Evolutionary conservation across 371 early-diverging fungal species (phyloP).

Genomic region (Zychaea mexicana): DNA sequence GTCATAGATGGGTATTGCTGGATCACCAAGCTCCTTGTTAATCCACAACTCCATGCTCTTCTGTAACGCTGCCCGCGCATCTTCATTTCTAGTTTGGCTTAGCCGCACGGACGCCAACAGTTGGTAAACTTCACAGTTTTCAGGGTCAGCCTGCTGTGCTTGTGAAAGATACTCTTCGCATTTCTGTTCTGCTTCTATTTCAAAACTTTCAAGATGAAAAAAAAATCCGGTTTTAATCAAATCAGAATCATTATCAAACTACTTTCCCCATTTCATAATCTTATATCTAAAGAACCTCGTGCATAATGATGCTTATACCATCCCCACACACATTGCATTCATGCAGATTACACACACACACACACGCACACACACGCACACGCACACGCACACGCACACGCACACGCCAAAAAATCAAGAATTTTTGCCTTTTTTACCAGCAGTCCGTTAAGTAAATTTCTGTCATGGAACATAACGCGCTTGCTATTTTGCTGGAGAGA

Average conservation of each 20-base stretch:
- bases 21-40: slow-evolving; percentile 56
- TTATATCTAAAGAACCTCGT: no score
- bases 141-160: slow-evolving; percentile 71
- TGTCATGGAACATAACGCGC: slow-evolving; percentile 90
- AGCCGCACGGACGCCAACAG: slow-evolving; percentile 89
- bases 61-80: slow-evolving; percentile 73
- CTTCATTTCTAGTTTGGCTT: slow-evolving; percentile 81
- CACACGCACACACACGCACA: background rate
- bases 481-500: slow-evolving; percentile 70
- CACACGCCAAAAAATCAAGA: background rate
- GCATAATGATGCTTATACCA: background rate
- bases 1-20: slow-evolving; percentile 80
- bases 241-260: no score
- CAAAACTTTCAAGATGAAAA: slow-evolving; percentile 61
- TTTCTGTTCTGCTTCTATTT: slow-evolving; percentile 84
- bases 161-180: slow-evolving; percentile 77
- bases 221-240: background rate
- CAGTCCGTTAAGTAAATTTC: slow-evolving; percentile 97
- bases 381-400: background rate
- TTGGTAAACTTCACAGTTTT: slow-evolving; percentile 85
- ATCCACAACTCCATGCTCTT: slow-evolving; percentile 79
- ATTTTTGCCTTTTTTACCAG: slow-evolving; percentile 59
- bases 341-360: background rate
- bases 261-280: no score
- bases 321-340: background rate